phyloP scores from a whole-genome alignment of 2,329 filamentous ascomycete species.

The Aspergillus piperis region DNA sequence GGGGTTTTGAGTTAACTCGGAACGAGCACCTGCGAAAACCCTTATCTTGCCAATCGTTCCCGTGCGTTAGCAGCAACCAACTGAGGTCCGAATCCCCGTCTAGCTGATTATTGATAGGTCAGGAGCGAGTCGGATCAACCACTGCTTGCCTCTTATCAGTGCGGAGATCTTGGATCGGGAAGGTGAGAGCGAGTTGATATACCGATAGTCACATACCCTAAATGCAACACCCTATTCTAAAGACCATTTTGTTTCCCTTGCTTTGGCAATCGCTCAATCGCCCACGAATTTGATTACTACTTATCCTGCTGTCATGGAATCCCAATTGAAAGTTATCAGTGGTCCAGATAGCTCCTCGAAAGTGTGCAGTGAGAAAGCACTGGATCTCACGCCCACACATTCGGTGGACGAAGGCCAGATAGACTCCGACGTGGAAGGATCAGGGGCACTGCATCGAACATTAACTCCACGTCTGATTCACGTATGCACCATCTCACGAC shows the following conservation, averaged over 20 bases:
- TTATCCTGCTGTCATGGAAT: neutral
- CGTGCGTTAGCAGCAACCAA: neutral
- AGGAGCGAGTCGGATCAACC: neutral
- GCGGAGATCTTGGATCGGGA: neutral
- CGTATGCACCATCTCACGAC: neutral
- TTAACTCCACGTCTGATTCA: constrained; percentile 1
- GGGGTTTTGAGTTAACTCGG: constrained; percentile 9
- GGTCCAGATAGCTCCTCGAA: no score
- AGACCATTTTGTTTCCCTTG: neutral
- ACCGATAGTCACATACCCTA: neutral
- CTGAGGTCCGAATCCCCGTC: neutral
- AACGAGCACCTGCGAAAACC: neutral
- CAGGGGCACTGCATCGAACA: neutral
- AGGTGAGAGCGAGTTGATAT: neutral
- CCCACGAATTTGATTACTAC: neutral
- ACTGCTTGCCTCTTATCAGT: constrained; percentile 1
- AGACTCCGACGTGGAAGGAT: neutral
- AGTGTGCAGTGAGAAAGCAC: neutral
- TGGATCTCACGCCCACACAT: neutral
- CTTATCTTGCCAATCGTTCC: neutral
- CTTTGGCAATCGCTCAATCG: neutral
- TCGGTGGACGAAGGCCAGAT: neutral
- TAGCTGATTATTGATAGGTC: neutral
- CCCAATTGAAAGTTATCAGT: neutral
- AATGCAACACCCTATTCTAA: no score